Evolutionary conservation across 1,284 basidiomycete genomes (phyloP), one percentile per base, ranked within the genome.

Genomic region (Exsudoporus floridanus): DNA sequence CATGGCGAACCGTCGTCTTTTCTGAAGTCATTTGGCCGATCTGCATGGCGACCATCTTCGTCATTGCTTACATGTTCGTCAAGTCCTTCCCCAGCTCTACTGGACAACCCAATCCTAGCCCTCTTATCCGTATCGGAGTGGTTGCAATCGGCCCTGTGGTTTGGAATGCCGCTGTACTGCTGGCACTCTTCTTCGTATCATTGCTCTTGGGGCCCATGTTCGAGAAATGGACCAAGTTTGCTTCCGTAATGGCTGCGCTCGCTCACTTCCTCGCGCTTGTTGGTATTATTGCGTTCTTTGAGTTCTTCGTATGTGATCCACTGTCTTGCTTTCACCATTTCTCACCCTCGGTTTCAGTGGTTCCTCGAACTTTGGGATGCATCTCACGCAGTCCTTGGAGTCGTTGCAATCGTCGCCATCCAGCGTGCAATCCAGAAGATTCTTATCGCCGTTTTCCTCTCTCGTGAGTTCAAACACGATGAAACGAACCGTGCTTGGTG

Each of bases 401-500:
- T 94, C 65, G 86, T 96, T 53, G 80, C 88, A 30, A 88, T 94
- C 55, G 81, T 95, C 59, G 83, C 89, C 23, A 88, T 98, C 45
- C 94, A 98, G 72, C 83, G 95, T 46, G 86, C 89, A 46, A 81
- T 97, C 64, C 92, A 94, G 76, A 98, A 98, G 77, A 84, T 95
- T 58, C 78, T 97, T 56, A 98, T 98, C 59, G 82, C 93, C 1
- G 87, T 94, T 53, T 93, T 95, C 82, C 78, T 98, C 47, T 91
- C 92, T 37, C 86, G 94, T 70, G 94, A 98, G 74, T 94, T 89
- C 79, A 97, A 97, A 77, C 91, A 95, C 69, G 95, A 98, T 67
- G 94, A 97, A 76, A 94, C 92, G 18, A 97, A 98, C 75, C 80
- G 92, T 55, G 94, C 94, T 8, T 98, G 94, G 94, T 98, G 94